Evolutionary conservation across 352 stramenopile genomes (phyloP), one percentile per base, ranked within the genome.

Genomic region (Phytophthora sp.): DNA sequence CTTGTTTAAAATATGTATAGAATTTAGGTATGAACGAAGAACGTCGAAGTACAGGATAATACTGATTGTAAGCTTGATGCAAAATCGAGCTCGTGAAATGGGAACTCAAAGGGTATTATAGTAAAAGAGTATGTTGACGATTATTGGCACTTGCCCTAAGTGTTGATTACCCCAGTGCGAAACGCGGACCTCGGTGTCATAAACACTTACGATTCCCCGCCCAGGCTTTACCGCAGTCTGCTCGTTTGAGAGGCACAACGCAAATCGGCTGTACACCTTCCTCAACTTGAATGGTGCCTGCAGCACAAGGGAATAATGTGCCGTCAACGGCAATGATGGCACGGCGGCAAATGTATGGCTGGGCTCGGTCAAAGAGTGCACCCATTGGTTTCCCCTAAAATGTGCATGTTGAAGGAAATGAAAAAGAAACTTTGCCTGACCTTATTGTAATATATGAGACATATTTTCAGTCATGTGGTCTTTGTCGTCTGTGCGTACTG

Each of bases 391-490:
- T 16, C 36, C 44, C 24, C 44, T 12, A 13, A 51, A 60, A 52
- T 15, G 42, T 53, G 47, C 35, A 52, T 42, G 38, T 66, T 60
- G 46, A 60, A 54, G 46, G 13, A 27, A 26, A 47, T 57, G 45
- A 57, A 57, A 57, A 64, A 64, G 36, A 12, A 44, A n/a, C n/a
- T n/a, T 51, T 46, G 20, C 57, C 36, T 54, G 42, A 49, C 31
- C n/a, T 38, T 52, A 21, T 46, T 29, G 45, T 47, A 55, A 61
- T 65, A 66, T 66, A 70, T 66, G 63, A 60, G 63, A 66, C 63
- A 66, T 39, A 20, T n/a, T 23, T 54, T 54, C 36, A 45, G 18
- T 38, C 59, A 67, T 61, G 59, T 60, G 49, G 38, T 60, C 26
- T 42, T 30, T 18, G 35, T 69, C 46, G 27, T 59, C 38, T 58